Evolutionary conservation across 2,329 filamentous ascomycete genomes (phyloP), one percentile per base, ranked within the genome.

Genomic region (Aureobasidium sp.): DNA sequence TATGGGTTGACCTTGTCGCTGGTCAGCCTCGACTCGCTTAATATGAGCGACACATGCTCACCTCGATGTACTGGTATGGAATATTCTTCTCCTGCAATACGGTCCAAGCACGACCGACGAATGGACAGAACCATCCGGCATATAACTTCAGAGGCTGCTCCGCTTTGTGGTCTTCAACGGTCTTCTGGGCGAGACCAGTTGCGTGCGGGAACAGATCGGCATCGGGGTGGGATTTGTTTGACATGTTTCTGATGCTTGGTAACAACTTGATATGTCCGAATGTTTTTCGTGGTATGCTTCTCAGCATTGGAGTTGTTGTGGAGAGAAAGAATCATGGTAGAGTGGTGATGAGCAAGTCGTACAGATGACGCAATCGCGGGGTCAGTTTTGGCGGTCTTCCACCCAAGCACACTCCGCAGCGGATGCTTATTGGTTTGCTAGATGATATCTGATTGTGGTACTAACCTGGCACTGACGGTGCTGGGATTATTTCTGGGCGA

Each of bases 11-110:
- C 86, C 76, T 89, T 86, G 48, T 64, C 63, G 36, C 45, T 32
- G 27, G 16, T 57, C 21, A 45, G 53, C 16, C 11, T 16, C 34
- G 27, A 21, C n/a, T 16, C 2, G 10, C 25, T 36, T 45, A 36
- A 6, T 4, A 50, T 36, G 30, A 11, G 36, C 15, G 66, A 72
- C 68, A 90, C 5, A 11, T 30, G 27, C 41, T 37, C 29, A 47
- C 54, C 47, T 60, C 57, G n/a, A 60, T 60, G 53, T 74, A 70
- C 73, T 91, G 85, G 71, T 92, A 87, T 16, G 83, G 82, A 34
- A 91, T 87, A 2, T 79, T 74, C 72, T 92, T 91, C 71, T 91
- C 88, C 68, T 86, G 81, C 11, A 92, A 79, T 1, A 86, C 83
- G 64, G 90, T 85, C 86, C 88, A 91, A 15, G 81, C 80, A 21